A percentile compares a stretch with the other conserved stretches of the same genome.
phyloP scores from a whole-genome alignment of 768 basidiomycete species.

The Chiua virens region DNA sequence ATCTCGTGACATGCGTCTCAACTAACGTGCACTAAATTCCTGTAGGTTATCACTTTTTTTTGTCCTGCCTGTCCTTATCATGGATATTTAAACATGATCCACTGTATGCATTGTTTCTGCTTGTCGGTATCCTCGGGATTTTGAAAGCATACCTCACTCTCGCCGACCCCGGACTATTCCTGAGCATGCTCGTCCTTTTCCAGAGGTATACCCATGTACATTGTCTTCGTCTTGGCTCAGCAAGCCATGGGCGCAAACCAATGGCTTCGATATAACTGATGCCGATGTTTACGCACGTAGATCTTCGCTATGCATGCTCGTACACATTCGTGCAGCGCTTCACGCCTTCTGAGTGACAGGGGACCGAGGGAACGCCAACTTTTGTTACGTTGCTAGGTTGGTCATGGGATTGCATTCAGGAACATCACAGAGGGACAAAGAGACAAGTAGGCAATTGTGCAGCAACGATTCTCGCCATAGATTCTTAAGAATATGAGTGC shows the following conservation, averaged over 20 bases:
- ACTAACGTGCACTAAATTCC: slow-evolving; percentile 87
- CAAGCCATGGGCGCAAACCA: too few relatives aligned
- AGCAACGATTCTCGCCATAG: too few relatives aligned
- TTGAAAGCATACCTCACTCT: slow-evolving; percentile 94
- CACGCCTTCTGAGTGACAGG: slow-evolving; percentile 88
- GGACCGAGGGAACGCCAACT: slow-evolving; percentile 96
- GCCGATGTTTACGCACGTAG: slow-evolving; percentile 37
- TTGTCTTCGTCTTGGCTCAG: slow-evolving; percentile 7
- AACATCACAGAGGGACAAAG: too few relatives aligned
- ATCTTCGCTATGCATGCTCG: slow-evolving; percentile 79
- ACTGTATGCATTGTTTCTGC: slow-evolving; percentile 73
- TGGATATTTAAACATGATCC: slow-evolving; percentile 66
- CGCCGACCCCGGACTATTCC: slow-evolving; percentile 84
- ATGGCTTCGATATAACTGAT: too few relatives aligned
- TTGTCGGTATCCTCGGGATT: slow-evolving; percentile 72
- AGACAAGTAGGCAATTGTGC: too few relatives aligned
- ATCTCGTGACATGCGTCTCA: slow-evolving; percentile 79
- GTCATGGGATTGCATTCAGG: slow-evolving; percentile 93
- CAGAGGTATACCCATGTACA: slow-evolving; percentile 82
- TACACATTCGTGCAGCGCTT: slow-evolving; percentile 81
- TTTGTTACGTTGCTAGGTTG: slow-evolving; percentile 94
- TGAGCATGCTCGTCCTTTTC: slow-evolving; percentile 77
- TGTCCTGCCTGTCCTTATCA: neutral
- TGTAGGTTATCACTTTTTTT: slow-evolving; percentile 45
- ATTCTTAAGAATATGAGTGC: too few relatives aligned